Percentiles rank a stretch among this genome's conserved stretches.
phyloP scores from a whole-genome alignment of 192 early-diverging fungal genomes.

The Thamnidium elegans region DNA sequence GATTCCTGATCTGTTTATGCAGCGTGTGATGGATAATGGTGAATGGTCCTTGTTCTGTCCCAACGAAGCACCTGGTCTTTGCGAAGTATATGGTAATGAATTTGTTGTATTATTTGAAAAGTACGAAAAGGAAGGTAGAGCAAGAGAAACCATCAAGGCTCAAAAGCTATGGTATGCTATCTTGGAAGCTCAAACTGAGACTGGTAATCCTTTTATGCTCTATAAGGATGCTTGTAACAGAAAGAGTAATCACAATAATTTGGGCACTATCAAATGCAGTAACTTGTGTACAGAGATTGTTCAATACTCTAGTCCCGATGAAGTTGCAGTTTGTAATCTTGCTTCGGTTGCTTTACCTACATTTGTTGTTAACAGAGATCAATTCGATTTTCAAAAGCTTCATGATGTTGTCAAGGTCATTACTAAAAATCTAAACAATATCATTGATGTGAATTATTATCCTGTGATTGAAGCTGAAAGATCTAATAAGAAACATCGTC shows the following conservation, averaged over 20 bases:
- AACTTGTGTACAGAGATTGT: slow-evolving; percentile 99
- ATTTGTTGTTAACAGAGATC: slow-evolving; percentile 66
- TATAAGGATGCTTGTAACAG: slow-evolving; percentile 99
- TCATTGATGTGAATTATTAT: slow-evolving; percentile 97
- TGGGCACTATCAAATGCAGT: slow-evolving; percentile 98
- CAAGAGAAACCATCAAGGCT: slow-evolving; percentile 90
- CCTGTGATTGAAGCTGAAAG: slow-evolving; percentile 82
- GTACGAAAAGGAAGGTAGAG: slow-evolving; percentile 84
- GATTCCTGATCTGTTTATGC: slow-evolving; percentile 98
- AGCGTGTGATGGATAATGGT: slow-evolving; percentile 88
- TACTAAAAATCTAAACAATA: slow-evolving; percentile 90
- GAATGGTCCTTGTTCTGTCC: slow-evolving; percentile 97
- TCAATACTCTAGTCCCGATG: slow-evolving; percentile 92
- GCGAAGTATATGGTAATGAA: slow-evolving; percentile 91
- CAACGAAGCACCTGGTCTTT: slow-evolving; percentile 85
- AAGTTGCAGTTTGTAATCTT: slow-evolving; percentile 97
- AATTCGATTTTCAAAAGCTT: slow-evolving; percentile 84
- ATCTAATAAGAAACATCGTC: slow-evolving; percentile 94
- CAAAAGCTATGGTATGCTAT: slow-evolving; percentile 98
- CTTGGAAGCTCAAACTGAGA: slow-evolving; percentile 94
- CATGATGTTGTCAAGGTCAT: slow-evolving; percentile 82
- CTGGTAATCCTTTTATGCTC: slow-evolving; percentile 96
- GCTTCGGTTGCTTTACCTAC: slow-evolving; percentile 89
- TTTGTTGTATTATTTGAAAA: slow-evolving; percentile 79
- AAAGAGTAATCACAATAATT: slow-evolving; percentile 98